Conservation (phyloP, 2,329 filamentous ascomycete genomes). For the Penicillium corylophilum region DNA sequence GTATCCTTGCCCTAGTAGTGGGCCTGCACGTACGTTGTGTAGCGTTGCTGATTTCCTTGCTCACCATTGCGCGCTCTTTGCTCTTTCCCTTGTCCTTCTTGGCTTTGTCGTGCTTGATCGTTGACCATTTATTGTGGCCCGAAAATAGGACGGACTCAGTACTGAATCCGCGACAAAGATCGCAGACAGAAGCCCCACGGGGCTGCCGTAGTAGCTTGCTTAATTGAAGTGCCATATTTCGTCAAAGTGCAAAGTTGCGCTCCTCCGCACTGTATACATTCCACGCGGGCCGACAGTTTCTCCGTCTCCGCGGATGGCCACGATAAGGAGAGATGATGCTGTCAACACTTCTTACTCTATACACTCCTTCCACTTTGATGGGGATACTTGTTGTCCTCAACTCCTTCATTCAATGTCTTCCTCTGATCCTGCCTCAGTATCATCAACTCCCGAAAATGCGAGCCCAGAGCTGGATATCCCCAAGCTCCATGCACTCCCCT, state of each 20-base stretch:
- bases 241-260: background rate
- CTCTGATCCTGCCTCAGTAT: conserved; percentile 32
- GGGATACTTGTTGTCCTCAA: conserved; percentile 9
- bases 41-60: conserved; percentile 70
- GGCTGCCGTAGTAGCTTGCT: conserved; percentile 20
- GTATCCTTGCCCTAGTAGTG: background rate
- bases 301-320: conserved; percentile 31
- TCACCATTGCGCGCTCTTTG: conserved; percentile 64
- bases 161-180: conserved; percentile 47
- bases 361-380: conserved; percentile 10
- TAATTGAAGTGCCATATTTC: conserved; percentile 28
- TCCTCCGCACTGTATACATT: conserved; percentile 15
- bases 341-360: conserved; percentile 3
- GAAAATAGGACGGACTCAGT: conserved; percentile 51
- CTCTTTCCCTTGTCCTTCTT: conserved; percentile 76
- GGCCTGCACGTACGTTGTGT: conserved; percentile 59
- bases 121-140: conserved; percentile 92
- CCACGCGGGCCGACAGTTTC: conserved; percentile 30
- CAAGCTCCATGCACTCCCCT: conserved; percentile 84
- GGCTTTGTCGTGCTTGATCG: conserved; percentile 93
- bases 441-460: conserved; percentile 37
- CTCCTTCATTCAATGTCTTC: conserved; percentile 38
- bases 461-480: conserved; percentile 74
- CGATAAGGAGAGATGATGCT: conserved; percentile 23
- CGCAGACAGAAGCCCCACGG: conserved; percentile 14